Conservation (phyloP, 345 rosid species). For the Eucalyptus marginata region DNA sequence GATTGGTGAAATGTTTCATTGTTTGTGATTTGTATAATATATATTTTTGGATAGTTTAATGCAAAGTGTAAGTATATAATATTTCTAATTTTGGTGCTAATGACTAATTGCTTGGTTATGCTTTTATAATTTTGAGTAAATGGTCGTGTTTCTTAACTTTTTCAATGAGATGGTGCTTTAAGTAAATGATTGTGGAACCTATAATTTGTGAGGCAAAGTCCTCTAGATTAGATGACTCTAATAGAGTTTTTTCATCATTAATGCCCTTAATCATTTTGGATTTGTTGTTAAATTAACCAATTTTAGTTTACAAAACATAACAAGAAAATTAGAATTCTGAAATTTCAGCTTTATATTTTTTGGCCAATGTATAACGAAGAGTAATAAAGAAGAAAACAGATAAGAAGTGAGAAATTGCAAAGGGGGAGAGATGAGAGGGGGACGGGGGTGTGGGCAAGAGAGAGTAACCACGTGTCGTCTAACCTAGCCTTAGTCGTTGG, state of each 20-base stretch:
- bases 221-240: neutral
- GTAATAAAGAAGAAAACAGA: neutral
- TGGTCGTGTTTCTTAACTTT: neutral
- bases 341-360: neutral
- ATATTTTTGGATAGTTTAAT: neutral
- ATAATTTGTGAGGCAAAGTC: neutral
- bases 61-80: too few relatives aligned
- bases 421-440: too few relatives aligned
- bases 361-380: neutral
- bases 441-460: too few relatives aligned
- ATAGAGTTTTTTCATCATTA: neutral
- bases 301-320: neutral
- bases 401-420: neutral
- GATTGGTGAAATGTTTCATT: neutral
- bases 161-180: neutral
- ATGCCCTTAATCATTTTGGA: neutral
- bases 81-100: neutral
- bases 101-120: neutral
- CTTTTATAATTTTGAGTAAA: neutral
- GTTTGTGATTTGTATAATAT: neutral
- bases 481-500: neutral
- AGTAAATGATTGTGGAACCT: too few relatives aligned
- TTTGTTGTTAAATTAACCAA: neutral
- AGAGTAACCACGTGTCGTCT: neutral
- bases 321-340: neutral